Percentiles rank a stretch among this genome's conserved stretches.
These are phyloP conservation scores for Penicillium digitatum DNA, from an alignment of 2,329 filamentous ascomycete genomes.

Conservation along the genomic window DNA sequence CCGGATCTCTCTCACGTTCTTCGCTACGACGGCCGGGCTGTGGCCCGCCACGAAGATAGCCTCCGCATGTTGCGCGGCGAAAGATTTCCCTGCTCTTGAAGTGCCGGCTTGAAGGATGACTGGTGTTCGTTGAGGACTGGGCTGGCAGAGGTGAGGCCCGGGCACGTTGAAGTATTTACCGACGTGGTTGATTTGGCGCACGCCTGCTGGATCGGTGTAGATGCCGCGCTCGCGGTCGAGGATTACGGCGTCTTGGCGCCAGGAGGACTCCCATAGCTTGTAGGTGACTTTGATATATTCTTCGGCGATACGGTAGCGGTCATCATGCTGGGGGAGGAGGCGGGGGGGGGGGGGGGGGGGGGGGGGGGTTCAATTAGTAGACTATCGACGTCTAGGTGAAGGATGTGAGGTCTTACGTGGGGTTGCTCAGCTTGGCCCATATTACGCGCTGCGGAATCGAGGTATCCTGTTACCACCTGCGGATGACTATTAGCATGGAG, in stretches of 20 bases:
- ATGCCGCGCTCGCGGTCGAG: constrained; percentile 56
- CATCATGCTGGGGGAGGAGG: constrained; percentile 60
- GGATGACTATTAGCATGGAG: background rate
- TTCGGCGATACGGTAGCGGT: constrained; percentile 60
- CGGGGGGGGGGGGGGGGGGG: too few relatives aligned
- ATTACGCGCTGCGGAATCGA: constrained; percentile 63
- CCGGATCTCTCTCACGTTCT: constrained; percentile 61
- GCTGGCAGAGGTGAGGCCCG: constrained; percentile 63
- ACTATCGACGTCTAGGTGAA: background rate
- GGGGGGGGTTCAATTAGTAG: too few relatives aligned
- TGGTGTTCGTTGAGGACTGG: constrained; percentile 64
- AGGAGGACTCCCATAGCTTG: constrained; percentile 65
- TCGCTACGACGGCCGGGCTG: constrained; percentile 57
- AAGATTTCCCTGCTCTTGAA: constrained; percentile 60
- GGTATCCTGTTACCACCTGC: constrained; percentile 63
- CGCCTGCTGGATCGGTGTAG: constrained; percentile 56
- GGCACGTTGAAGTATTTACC: constrained; percentile 63
- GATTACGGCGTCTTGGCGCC: constrained; percentile 63
- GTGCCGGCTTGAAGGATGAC: constrained; percentile 68
- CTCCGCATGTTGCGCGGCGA: constrained; percentile 67
- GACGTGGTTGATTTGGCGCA: constrained; percentile 63
- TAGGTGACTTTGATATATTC: constrained; percentile 63
- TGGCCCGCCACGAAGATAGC: constrained; percentile 67
- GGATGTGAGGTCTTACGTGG: constrained; percentile 21
- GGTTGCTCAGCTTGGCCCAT: constrained; percentile 56